Evolutionary conservation across 306 rosid genomes (phyloP).

Genomic region (Geum urbanum): DNA sequence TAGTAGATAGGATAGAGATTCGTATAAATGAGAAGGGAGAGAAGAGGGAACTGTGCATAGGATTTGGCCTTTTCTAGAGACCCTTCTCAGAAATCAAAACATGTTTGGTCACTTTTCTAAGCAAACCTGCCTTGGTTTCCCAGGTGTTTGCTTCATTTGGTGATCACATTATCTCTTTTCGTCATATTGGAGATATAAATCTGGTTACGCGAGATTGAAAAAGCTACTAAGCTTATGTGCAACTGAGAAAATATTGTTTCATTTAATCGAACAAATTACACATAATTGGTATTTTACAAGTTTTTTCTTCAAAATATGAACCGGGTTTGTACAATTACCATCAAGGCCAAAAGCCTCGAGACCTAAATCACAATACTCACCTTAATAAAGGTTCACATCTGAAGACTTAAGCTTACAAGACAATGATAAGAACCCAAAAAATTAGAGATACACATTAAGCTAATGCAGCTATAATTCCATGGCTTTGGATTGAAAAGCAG

Average conservation of each 20-base stretch:
- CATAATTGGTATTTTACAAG: background rate
- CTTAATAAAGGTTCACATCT: background rate
- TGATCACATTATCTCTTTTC: constrained; percentile 22
- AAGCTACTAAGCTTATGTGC: background rate
- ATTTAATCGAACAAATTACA: background rate
- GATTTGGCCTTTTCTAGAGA: constrained; percentile 48
- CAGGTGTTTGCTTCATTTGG: constrained; percentile 52
- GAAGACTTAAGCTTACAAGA: background rate
- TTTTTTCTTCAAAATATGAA: background rate
- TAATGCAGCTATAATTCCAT: background rate
- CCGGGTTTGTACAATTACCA: background rate
- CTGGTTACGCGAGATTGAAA: no score
- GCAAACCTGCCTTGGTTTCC: constrained; percentile 42
- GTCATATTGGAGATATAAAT: no score
- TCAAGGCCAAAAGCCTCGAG: background rate
- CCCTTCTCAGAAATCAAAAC: constrained; percentile 51
- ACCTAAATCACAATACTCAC: background rate
- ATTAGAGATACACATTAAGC: background rate
- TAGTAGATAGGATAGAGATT: no score
- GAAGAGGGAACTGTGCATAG: constrained; percentile 51
- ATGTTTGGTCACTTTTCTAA: constrained; percentile 48
- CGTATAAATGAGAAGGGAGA: constrained; percentile 47
- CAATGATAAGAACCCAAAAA: background rate
- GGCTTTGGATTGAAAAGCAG: constrained; percentile 32
- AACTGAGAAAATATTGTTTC: background rate